phyloP scores from a whole-genome alignment of 108 stramenopile species.

The Discostella stelligeroides region DNA sequence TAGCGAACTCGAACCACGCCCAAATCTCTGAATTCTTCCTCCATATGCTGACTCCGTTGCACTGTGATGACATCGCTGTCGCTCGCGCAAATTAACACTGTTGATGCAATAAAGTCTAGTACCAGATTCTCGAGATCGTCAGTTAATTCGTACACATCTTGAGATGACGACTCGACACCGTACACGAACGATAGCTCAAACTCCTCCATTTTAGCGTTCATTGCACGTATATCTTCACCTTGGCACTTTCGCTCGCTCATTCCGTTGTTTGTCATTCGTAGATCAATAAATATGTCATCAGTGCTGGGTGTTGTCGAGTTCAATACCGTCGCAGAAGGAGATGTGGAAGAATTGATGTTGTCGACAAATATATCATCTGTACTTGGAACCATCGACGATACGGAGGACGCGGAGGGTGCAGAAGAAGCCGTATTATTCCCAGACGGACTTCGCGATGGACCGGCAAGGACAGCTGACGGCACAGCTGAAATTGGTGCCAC shows the following conservation, averaged over 20 bases:
- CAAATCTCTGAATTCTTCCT: neutral
- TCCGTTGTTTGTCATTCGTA: constrained; percentile 5
- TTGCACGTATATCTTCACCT: too few relatives aligned
- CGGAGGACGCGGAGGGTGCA: too few relatives aligned
- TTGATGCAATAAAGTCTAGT: constrained; percentile 32
- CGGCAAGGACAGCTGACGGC: too few relatives aligned
- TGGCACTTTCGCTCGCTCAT: constrained; percentile 32
- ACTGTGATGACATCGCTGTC: constrained; percentile 2
- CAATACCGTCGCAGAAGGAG: too few relatives aligned
- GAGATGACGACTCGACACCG: constrained; percentile 35
- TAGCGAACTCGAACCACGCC: constrained; percentile 49
- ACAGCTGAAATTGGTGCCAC: too few relatives aligned
- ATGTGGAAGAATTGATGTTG: too few relatives aligned
- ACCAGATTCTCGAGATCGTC: constrained; percentile 35
- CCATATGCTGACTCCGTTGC: constrained; percentile 19
- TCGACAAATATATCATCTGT: too few relatives aligned
- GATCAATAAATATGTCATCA: constrained; percentile 33
- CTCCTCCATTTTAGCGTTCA: constrained; percentile 12
- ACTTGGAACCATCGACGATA: too few relatives aligned
- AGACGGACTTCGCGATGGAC: too few relatives aligned
- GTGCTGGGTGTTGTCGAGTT: neutral
- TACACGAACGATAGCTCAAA: constrained; percentile 41
- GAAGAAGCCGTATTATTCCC: too few relatives aligned
- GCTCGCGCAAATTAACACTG: constrained; percentile 31
- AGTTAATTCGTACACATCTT: constrained; percentile 2